Conservation (phyloP, 2,329 filamentous ascomycete species). For the Verticillium albo-atrum region DNA sequence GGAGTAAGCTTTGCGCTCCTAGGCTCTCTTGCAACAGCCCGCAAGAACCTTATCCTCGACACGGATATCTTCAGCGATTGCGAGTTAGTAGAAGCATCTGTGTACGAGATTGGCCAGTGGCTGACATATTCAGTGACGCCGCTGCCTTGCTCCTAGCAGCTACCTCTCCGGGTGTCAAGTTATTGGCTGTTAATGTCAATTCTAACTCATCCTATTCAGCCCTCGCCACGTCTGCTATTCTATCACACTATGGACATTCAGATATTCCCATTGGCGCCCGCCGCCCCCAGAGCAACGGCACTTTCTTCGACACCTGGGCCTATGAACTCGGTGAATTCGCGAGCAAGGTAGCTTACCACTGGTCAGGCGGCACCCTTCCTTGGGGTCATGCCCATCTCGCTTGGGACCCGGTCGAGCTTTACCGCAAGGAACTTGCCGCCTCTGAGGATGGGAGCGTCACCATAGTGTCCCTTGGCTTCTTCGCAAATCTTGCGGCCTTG, state of each 20-base stretch:
- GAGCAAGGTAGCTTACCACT: constrained; percentile 40
- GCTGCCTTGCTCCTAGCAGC: constrained; percentile 36
- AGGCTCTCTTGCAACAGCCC: neutral
- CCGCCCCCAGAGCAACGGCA: constrained; percentile 33
- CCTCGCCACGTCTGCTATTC: constrained; percentile 32
- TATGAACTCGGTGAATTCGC: constrained; percentile 38
- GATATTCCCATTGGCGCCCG: constrained; percentile 31
- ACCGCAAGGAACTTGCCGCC: constrained; percentile 35
- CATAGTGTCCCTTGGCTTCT: constrained; percentile 39
- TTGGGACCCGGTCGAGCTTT: constrained; percentile 37
- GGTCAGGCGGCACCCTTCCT: constrained; percentile 27
- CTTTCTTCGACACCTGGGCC: constrained; percentile 36
- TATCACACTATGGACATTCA: constrained; percentile 33
- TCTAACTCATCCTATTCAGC: constrained; percentile 35
- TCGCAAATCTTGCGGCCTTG: constrained; percentile 41
- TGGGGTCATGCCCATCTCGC: constrained; percentile 29
- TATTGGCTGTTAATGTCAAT: constrained; percentile 38
- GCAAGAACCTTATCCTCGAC: constrained; percentile 38
- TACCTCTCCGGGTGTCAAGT: constrained; percentile 27
- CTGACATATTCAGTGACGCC: constrained; percentile 25
- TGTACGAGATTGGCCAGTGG: neutral
- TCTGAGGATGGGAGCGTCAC: constrained; percentile 35
- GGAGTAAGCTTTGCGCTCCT: neutral
- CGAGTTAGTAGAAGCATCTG: constrained; percentile 26
- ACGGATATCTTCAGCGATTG: constrained; percentile 43